Evolutionary conservation across 768 basidiomycete species (phyloP).

Genomic region (Mycena capillaripes): DNA sequence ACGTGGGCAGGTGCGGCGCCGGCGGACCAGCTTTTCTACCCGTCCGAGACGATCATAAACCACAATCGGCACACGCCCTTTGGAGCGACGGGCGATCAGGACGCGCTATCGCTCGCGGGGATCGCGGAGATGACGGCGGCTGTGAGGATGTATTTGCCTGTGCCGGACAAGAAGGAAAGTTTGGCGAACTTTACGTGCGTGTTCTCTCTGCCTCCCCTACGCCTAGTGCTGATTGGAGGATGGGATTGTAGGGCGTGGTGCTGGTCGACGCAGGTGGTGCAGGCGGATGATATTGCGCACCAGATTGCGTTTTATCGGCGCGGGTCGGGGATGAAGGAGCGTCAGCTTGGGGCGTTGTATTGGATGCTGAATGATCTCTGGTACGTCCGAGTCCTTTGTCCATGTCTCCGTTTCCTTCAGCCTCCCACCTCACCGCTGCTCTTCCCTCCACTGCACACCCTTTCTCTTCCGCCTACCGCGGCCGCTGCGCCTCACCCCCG

Average conservation of each 20-base stretch:
- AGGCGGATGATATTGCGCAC: constrained; percentile 29
- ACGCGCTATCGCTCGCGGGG: constrained; percentile 7
- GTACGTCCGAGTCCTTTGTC: neutral
- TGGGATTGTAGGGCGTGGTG: constrained; percentile 18
- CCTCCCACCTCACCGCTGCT: too few species aligned
- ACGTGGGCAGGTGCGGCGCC: constrained; percentile 19
- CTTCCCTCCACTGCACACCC: too few species aligned
- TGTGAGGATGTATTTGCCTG: constrained; percentile 20
- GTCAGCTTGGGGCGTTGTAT: constrained; percentile 27
- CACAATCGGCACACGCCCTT: constrained; percentile 17
- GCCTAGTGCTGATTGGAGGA: neutral
- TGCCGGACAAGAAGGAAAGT: constrained; percentile 11
- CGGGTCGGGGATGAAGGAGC: constrained; percentile 23
- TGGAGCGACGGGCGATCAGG: constrained; percentile 19
- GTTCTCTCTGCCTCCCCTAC: neutral
- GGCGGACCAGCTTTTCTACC: constrained; percentile 12
- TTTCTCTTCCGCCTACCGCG: too few species aligned
- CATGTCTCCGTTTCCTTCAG: too few species aligned
- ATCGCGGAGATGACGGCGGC: constrained; percentile 26
- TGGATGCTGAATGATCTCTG: constrained; percentile 33
- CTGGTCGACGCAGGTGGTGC: constrained; percentile 30
- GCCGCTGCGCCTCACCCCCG: too few species aligned
- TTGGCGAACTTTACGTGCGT: constrained; percentile 29
- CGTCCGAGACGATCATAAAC: neutral
- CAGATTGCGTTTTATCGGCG: constrained; percentile 32